phyloP scores from a whole-genome alignment of 2,329 filamentous ascomycete genomes.

The Calonectria naviculata region DNA sequence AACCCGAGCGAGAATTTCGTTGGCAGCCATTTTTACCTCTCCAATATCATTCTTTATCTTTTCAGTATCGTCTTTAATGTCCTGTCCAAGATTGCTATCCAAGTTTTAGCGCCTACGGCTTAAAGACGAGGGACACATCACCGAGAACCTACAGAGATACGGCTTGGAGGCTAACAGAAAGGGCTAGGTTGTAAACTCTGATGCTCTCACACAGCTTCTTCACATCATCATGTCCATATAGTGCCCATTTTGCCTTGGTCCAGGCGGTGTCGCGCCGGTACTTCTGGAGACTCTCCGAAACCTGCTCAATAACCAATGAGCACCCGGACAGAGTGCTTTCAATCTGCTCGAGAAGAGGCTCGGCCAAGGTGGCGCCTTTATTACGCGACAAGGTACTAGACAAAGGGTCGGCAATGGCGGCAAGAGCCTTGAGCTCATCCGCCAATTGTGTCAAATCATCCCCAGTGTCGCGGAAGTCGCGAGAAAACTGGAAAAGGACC shows the following conservation, averaged over 20 bases:
- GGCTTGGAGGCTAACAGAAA: conserved; percentile 5
- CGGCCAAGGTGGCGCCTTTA: background rate
- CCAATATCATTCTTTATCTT: background rate
- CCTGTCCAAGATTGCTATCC: background rate
- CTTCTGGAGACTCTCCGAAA: background rate
- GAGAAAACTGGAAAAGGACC: background rate
- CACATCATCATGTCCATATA: conserved; percentile 8
- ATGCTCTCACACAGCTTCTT: background rate
- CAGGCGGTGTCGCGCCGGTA: background rate
- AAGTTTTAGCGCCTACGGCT: background rate
- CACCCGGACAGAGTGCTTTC: background rate
- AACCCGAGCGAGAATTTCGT: background rate
- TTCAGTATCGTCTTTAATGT: background rate
- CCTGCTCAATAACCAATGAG: background rate
- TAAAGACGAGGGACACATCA: background rate
- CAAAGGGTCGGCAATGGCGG: background rate
- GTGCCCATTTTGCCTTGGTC: conserved; percentile 3
- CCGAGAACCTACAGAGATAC: background rate
- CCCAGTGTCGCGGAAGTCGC: background rate
- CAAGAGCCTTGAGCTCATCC: background rate
- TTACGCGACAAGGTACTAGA: background rate
- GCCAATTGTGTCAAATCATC: background rate
- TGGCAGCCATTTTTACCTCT: background rate
- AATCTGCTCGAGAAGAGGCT: background rate
- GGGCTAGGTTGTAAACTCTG: background rate